phyloP scores from a whole-genome alignment of 1,284 basidiomycete genomes.

The Ustilago loliicola region DNA sequence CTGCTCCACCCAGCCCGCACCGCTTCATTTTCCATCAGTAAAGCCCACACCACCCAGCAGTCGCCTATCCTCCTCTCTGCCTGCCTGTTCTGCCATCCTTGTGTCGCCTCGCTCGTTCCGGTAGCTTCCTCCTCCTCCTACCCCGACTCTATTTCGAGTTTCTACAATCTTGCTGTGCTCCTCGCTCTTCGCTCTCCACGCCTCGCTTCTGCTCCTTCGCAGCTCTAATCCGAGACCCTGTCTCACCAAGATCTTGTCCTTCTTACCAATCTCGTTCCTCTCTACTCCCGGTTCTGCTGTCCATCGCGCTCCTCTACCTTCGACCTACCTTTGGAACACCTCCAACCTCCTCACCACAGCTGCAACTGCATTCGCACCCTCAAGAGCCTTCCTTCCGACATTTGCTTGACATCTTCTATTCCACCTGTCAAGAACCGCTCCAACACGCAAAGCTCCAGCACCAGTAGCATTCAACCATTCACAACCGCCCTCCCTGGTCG shows the following conservation, averaged over 20 bases:
- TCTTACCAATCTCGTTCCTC: slow-evolving; percentile 1
- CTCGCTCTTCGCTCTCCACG: slow-evolving; percentile 22
- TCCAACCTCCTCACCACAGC: slow-evolving; percentile 7
- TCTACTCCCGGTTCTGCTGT: neutral
- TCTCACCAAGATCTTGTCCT: slow-evolving; percentile 23
- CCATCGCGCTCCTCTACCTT: slow-evolving; percentile 6
- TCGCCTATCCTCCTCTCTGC: neutral
- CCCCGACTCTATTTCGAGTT: slow-evolving; percentile 3
- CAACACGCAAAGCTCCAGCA: neutral
- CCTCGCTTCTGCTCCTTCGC: slow-evolving; percentile 43
- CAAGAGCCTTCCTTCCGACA: neutral
- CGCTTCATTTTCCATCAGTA: neutral
- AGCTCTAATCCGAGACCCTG: slow-evolving; percentile 40
- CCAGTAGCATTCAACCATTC: neutral
- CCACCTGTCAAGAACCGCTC: slow-evolving; percentile 5
- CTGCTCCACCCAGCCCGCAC: neutral
- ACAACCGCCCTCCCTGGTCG: neutral
- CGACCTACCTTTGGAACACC: slow-evolving; percentile 26
- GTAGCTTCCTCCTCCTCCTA: neutral
- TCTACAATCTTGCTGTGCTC: slow-evolving; percentile 2
- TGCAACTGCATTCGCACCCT: neutral
- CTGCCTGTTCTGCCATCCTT: neutral
- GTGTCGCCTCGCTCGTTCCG: neutral
- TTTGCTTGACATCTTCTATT: neutral
- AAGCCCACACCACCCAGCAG: too few relatives aligned